A percentile compares a stretch with the other conserved stretches of the same genome.
Evolutionary conservation across 1,284 basidiomycete species (phyloP).

Genomic region (Chalciporus sp.): DNA sequence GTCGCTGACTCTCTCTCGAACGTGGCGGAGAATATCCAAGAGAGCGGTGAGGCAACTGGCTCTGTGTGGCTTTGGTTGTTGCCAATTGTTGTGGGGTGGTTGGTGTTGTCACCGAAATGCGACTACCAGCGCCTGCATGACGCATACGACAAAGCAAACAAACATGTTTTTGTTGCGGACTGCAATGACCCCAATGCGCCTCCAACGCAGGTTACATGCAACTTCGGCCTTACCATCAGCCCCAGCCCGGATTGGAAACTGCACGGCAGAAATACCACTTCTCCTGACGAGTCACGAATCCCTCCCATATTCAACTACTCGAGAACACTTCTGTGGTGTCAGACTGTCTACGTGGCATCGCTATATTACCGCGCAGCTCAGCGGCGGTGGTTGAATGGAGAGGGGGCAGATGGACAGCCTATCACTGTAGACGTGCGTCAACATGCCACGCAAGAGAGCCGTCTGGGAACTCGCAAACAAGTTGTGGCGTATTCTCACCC

Average conservation of each 20-base stretch:
- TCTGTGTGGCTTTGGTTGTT: conserved; percentile 46
- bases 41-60: conserved; percentile 40
- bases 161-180: conserved; percentile 7
- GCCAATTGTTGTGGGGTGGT: conserved; percentile 44
- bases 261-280: conserved; percentile 2
- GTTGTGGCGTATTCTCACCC: conserved; percentile 30
- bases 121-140: conserved; percentile 34
- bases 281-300: conserved; percentile 23
- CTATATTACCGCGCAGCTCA: conserved; percentile 26
- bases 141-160: conserved; percentile 38
- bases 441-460: conserved; percentile 12
- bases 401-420: conserved; percentile 1
- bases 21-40: conserved; percentile 24
- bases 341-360: conserved; percentile 18
- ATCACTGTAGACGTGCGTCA: background rate
- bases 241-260: conserved; percentile 8
- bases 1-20: conserved; percentile 41
- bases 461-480: conserved; percentile 30
- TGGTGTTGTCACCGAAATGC: conserved; percentile 45
- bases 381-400: conserved; percentile 1
- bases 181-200: background rate
- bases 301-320: conserved; percentile 37
- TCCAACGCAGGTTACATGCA: conserved; percentile 1
- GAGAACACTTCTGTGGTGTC: conserved; percentile 30
- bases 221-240: conserved; percentile 26